phyloP scores from a whole-genome alignment of 176 grass and related monocot genomes.

The Dactylis glomerata region DNA sequence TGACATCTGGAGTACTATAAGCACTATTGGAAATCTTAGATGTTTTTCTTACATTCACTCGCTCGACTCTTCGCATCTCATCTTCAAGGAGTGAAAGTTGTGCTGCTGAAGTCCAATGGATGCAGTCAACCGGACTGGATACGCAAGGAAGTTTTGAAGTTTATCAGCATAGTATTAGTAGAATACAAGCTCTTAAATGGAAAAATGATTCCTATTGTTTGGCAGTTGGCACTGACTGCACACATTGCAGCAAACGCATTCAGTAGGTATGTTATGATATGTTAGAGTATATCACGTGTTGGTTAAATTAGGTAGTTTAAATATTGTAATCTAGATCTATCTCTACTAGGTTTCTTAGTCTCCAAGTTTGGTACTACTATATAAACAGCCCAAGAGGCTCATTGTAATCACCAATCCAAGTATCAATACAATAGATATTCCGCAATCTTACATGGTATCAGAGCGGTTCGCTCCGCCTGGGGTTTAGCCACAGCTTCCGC shows the following conservation, averaged over 20 bases:
- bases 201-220: background rate
- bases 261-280: background rate
- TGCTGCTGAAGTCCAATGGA: slow-evolving; percentile 95
- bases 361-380: too few species aligned
- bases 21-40: background rate
- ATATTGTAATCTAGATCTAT: too few species aligned
- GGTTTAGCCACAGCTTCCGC: too few species aligned
- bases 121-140: slow-evolving; percentile 95
- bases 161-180: slow-evolving; percentile 22
- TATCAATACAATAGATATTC: too few species aligned
- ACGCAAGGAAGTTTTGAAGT: slow-evolving; percentile 25
- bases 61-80: slow-evolving; percentile 95
- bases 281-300: too few species aligned
- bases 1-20: background rate
- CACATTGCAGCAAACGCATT: background rate
- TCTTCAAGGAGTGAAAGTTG: slow-evolving; percentile 95
- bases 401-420: too few species aligned
- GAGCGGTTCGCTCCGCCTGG: too few species aligned
- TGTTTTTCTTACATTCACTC: slow-evolving; percentile 74
- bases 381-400: too few species aligned
- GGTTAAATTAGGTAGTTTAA: too few species aligned
- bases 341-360: too few species aligned
- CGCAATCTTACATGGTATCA: too few species aligned
- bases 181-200: background rate
- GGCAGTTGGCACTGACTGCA: too few species aligned